Conservation (phyloP, 176 grass and related monocot genomes). For the Oryza rufipogon region DNA sequence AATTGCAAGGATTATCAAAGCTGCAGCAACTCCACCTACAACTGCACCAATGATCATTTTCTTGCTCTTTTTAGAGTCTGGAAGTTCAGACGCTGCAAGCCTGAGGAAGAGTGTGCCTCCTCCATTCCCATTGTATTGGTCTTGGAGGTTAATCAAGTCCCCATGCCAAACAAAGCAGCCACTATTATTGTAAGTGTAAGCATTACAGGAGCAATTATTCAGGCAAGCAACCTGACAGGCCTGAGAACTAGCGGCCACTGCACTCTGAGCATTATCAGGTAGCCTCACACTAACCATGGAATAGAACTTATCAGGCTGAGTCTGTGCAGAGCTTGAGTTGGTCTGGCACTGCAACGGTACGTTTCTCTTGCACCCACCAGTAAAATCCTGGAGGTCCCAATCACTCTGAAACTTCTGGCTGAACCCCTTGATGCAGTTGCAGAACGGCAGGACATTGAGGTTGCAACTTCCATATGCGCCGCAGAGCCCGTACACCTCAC, state of each 20-base stretch:
- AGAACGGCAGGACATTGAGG: constrained; percentile 38
- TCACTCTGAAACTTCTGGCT: constrained; percentile 45
- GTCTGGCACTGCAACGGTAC: constrained; percentile 57
- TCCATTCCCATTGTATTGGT: constrained; percentile 43
- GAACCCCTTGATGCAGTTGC: constrained; percentile 73
- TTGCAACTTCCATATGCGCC: constrained; percentile 76
- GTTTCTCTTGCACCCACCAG: constrained; percentile 65
- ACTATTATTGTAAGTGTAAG: constrained; percentile 57
- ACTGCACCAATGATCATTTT: constrained; percentile 38
- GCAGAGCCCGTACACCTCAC: constrained; percentile 67
- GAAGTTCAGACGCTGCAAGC: constrained; percentile 76
- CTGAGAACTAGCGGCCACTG: constrained; percentile 28
- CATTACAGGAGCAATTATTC: constrained; percentile 67
- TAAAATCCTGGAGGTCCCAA: constrained; percentile 59
- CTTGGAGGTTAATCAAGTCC: constrained; percentile 65
- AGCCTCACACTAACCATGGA: constrained; percentile 39
- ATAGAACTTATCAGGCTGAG: constrained; percentile 66
- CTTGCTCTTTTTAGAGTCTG: constrained; percentile 54
- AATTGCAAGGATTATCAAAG: constrained; percentile 32
- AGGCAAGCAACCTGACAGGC: constrained; percentile 67
- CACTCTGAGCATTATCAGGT: constrained; percentile 50
- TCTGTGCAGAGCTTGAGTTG: constrained; percentile 35
- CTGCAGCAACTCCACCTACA: constrained; percentile 45
- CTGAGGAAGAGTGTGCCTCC: constrained; percentile 70
- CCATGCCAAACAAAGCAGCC: constrained; percentile 73